A percentile compares a stretch with the other conserved stretches of the same genome.
Conservation (phyloP, 768 basidiomycete genomes). For the Piloderma croceum region DNA sequence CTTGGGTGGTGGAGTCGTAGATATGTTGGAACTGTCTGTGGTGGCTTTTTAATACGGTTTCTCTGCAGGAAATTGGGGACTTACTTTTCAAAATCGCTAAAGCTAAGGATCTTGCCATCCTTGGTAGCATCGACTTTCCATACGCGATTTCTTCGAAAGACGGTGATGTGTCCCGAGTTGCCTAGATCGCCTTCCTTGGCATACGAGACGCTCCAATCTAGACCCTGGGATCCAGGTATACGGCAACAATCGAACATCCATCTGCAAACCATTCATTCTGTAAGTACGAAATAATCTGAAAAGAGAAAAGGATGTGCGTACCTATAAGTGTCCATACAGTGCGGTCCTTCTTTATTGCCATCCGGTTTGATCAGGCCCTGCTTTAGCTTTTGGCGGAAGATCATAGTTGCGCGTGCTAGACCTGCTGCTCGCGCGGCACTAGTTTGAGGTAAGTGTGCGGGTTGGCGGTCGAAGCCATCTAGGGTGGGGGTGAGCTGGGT, state of each 20-base stretch:
- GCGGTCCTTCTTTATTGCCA: constrained; percentile 55
- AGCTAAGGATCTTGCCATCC: constrained; percentile 54
- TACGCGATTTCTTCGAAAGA: constrained; percentile 77
- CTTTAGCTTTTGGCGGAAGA: constrained; percentile 67
- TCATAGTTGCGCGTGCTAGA: constrained; percentile 63
- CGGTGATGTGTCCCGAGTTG: constrained; percentile 73
- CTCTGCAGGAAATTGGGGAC: constrained; percentile 7
- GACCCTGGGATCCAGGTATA: constrained; percentile 63
- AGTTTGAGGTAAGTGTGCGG: constrained; percentile 51
- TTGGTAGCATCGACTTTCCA: constrained; percentile 71
- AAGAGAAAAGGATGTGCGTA: no score
- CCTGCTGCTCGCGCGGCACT: constrained; percentile 65
- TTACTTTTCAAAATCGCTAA: constrained; percentile 60
- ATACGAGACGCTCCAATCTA: constrained; percentile 74
- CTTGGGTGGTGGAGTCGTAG: constrained; percentile 54
- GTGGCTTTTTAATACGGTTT: not conserved
- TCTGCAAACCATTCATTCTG: constrained; percentile 35
- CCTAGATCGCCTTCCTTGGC: constrained; percentile 52
- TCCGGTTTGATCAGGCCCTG: constrained; percentile 64
- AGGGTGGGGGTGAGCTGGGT: not conserved
- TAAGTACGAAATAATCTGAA: no score
- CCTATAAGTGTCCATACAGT: constrained; percentile 89
- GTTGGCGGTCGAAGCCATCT: constrained; percentile 78
- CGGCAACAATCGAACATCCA: constrained; percentile 95
- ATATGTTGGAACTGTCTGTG: constrained; percentile 67